Evolutionary conservation across 2,329 filamentous ascomycete genomes (phyloP), one percentile per base, ranked within the genome.

Genomic region (Plectosphaerella plurivora): DNA sequence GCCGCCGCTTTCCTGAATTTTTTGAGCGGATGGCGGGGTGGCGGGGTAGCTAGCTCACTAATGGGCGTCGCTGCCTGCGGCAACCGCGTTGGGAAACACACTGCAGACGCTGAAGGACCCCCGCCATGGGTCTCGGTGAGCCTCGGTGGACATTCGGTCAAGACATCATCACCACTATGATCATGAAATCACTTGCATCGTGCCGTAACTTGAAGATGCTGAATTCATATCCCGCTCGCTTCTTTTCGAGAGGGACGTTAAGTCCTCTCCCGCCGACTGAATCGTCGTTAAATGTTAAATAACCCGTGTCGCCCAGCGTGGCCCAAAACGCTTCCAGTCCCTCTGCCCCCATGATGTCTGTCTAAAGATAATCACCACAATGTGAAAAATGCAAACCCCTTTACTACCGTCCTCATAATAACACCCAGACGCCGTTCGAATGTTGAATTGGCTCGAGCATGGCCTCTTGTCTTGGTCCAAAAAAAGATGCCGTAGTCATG

Each of bases 391-490:
- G n/a, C 11, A 44, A 20, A 44, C 4, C 16, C 41, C 41, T 4
- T 2, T n/a, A 44, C n/a, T 20, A 20, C n/a, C 11, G n/a, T 20
- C 41, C 18, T 44, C 18, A 4, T 20, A 44, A 33, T 9, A 44
- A 44, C 41, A 33, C 41, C 41, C 2, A 12, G 44, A 51, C 49
- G 35, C 35, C 54, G 10, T 45, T 50, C 51, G 49, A 50, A 49
- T 53, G 49, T 57, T 56, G 47, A 52, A 53, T 50, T 50, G 49
- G 8, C 16, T 45, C 52, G 37, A 51, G 10, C 35, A n/a, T 8
- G 16, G 41, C 37, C 41, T 28, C 35, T 47, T 44, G 46, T 28
- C 35, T 47, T 44, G 46, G 16, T 20, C 22, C 20, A 5, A 9
- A 20, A 14, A 14, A 22, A 41, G 15, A 36, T 39, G n/a, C 16